Evolutionary conservation across 1,284 basidiomycete species (phyloP).

Genomic region (Apiotrichum porosum): DNA sequence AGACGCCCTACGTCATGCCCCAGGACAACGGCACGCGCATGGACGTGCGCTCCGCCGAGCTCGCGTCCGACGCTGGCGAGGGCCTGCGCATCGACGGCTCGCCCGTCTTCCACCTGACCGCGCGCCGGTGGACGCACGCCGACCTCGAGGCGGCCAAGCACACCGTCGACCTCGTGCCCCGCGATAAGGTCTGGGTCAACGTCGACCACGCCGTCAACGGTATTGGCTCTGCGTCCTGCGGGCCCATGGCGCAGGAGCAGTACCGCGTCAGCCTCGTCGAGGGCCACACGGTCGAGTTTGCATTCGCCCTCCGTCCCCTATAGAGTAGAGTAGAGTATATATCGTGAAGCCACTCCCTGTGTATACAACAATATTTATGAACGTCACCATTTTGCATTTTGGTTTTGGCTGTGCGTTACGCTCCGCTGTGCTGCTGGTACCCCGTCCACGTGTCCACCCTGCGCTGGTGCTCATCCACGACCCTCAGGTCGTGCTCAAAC

Average conservation of each 20-base stretch:
- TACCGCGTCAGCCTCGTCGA: background rate
- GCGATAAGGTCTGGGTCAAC: constrained; percentile 15
- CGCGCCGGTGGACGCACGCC: constrained; percentile 12
- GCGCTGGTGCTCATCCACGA: no score
- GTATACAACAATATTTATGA: no score
- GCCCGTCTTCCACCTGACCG: constrained; percentile 9
- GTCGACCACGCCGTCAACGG: constrained; percentile 11
- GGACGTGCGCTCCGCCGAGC: constrained; percentile 10
- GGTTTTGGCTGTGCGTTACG: no score
- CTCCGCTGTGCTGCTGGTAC: no score
- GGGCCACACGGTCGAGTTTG: background rate
- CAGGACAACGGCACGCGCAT: constrained; percentile 17
- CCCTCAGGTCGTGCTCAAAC: no score
- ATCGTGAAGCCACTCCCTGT: no score
- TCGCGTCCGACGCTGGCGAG: constrained; percentile 1
- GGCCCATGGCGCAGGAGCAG: constrained; percentile 8
- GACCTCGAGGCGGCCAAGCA: constrained; percentile 11
- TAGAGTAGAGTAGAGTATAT: no score
- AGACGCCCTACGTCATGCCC: constrained; percentile 14
- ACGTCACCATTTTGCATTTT: no score
- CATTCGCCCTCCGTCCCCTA: background rate
- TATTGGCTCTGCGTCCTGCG: constrained; percentile 11
- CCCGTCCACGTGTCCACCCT: no score
- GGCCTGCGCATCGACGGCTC: background rate
- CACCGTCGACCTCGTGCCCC: constrained; percentile 3